These are phyloP conservation scores for Hydnum rufescens DNA, from an alignment of 768 basidiomycete species.

Conservation along the genomic window DNA sequence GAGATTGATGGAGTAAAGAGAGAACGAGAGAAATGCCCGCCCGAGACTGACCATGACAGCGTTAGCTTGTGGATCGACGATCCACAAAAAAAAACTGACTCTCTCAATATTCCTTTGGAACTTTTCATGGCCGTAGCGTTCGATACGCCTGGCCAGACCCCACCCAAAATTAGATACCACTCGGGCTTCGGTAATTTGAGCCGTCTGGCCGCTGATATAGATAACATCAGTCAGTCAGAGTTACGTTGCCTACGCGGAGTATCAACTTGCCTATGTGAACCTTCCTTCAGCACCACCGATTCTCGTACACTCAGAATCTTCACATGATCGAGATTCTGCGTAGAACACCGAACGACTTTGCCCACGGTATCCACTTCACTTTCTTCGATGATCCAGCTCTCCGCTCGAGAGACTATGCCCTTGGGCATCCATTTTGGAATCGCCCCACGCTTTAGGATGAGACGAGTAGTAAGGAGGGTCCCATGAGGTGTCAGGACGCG, in stretches of 20 bases:
- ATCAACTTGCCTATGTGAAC: slow-evolving; percentile 45
- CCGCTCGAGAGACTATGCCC: slow-evolving; percentile 64
- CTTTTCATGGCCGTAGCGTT: slow-evolving; percentile 61
- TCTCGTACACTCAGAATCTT: slow-evolving; percentile 90
- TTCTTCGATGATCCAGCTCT: slow-evolving; percentile 90
- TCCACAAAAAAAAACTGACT: slow-evolving; percentile 24
- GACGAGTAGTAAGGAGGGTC: slow-evolving; percentile 64
- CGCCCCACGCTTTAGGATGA: slow-evolving; percentile 83
- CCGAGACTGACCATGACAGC: slow-evolving; percentile 36
- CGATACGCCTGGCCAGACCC: slow-evolving; percentile 72
- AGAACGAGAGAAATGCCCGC: slow-evolving; percentile 76
- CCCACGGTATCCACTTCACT: slow-evolving; percentile 79
- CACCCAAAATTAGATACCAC: slow-evolving; percentile 82
- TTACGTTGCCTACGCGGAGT: slow-evolving; percentile 2
- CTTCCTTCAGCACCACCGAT: slow-evolving; percentile 48
- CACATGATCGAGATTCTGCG: slow-evolving; percentile 82
- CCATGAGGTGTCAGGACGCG: slow-evolving; percentile 55
- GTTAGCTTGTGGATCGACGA: slow-evolving; percentile 5
- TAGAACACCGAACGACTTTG: slow-evolving; percentile 53
- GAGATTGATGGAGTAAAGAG: slow-evolving; percentile 57
- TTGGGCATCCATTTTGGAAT: slow-evolving; percentile 81
- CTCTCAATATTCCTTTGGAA: slow-evolving; percentile 80
- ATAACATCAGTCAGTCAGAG: background rate
- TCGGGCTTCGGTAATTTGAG: slow-evolving; percentile 72
- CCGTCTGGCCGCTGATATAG: slow-evolving; percentile 42